phyloP scores from a whole-genome alignment of 2,329 filamentous ascomycete species.

The Neophaeococcomyces mojaviensis region DNA sequence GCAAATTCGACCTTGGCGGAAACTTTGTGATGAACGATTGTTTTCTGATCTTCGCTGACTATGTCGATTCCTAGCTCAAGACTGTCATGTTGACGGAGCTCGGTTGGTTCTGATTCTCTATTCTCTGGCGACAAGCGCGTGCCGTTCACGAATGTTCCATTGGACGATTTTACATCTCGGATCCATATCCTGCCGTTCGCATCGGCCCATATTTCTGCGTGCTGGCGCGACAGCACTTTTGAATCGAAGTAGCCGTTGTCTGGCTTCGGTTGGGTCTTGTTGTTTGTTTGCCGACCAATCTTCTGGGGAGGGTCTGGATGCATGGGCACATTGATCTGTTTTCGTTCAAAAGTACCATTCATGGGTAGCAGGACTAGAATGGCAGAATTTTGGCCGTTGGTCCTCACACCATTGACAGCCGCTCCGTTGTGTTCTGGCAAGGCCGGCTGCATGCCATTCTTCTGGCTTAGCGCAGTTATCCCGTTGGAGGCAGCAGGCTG shows the following conservation, averaged over 20 bases:
- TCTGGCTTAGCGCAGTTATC: slow-evolving; percentile 15
- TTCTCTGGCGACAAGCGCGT: slow-evolving; percentile 86
- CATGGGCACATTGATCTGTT: slow-evolving; percentile 89
- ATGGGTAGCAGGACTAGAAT: slow-evolving; percentile 81
- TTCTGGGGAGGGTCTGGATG: slow-evolving; percentile 78
- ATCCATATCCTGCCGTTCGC: slow-evolving; percentile 80
- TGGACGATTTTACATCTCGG: slow-evolving; percentile 94
- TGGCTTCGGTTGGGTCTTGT: slow-evolving; percentile 85
- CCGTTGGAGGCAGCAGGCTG: slow-evolving; percentile 23
- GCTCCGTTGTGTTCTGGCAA: slow-evolving; percentile 62
- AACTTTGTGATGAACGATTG: slow-evolving; percentile 96
- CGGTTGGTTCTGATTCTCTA: slow-evolving; percentile 89
- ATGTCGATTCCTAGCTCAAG: slow-evolving; percentile 96
- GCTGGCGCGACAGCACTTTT: slow-evolving; percentile 90
- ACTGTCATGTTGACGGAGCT: slow-evolving; percentile 83
- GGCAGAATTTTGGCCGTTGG: slow-evolving; percentile 36
- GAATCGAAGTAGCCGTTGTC: slow-evolving; percentile 96
- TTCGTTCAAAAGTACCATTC: slow-evolving; percentile 94
- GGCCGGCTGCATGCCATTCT: slow-evolving; percentile 34
- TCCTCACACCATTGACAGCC: slow-evolving; percentile 49
- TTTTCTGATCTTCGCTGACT: slow-evolving; percentile 97
- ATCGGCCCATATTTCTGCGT: slow-evolving; percentile 91
- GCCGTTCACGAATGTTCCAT: slow-evolving; percentile 96
- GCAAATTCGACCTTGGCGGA: slow-evolving; percentile 95
- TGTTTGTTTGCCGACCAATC: slow-evolving; percentile 94